A percentile compares a stretch with the other conserved stretches of the same genome.
phyloP scores from a whole-genome alignment of 805 yeast species.

The Cephaloascus albidus region DNA sequence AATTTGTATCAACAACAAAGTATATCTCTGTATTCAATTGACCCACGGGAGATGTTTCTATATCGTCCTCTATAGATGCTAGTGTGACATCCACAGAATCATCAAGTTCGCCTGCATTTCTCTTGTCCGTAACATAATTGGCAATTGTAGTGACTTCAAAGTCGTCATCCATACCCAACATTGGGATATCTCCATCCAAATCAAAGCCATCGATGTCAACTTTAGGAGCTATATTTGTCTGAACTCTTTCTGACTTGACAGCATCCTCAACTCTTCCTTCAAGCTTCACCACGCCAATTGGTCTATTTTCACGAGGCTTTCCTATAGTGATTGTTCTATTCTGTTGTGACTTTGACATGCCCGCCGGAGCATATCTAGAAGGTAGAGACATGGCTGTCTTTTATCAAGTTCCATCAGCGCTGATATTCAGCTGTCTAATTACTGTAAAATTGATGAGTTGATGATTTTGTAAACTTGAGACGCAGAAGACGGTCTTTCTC shows the following conservation, averaged over 20 bases:
- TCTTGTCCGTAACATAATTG: constrained; percentile 21
- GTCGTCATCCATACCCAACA: constrained; percentile 38
- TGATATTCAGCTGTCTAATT: too few species aligned
- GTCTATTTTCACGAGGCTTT: constrained; percentile 5
- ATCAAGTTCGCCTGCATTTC: not conserved
- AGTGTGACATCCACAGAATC: not conserved
- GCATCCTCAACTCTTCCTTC: constrained; percentile 17
- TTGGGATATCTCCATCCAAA: constrained; percentile 29
- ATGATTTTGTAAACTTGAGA: too few species aligned
- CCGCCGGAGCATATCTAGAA: constrained; percentile 26
- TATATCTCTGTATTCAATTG: constrained; percentile 12
- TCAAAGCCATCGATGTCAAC: constrained; percentile 1
- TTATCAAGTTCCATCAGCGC: too few species aligned
- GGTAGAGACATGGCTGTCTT: constrained; percentile 20
- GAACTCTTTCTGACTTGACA: constrained; percentile 1
- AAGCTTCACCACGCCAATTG: constrained; percentile 13
- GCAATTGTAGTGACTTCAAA: constrained; percentile 34
- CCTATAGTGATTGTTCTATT: constrained; percentile 17
- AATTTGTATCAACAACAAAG: constrained; percentile 77
- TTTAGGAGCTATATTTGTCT: constrained; percentile 1
- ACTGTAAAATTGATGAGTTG: too few species aligned
- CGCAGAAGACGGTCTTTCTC: too few species aligned
- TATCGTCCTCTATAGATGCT: not conserved
- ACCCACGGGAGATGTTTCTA: not conserved
- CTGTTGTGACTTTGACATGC: constrained; percentile 16